Evolutionary conservation across 1,139 yeast genomes (phyloP).

Genomic region (Suhomyces wounanorum): DNA sequence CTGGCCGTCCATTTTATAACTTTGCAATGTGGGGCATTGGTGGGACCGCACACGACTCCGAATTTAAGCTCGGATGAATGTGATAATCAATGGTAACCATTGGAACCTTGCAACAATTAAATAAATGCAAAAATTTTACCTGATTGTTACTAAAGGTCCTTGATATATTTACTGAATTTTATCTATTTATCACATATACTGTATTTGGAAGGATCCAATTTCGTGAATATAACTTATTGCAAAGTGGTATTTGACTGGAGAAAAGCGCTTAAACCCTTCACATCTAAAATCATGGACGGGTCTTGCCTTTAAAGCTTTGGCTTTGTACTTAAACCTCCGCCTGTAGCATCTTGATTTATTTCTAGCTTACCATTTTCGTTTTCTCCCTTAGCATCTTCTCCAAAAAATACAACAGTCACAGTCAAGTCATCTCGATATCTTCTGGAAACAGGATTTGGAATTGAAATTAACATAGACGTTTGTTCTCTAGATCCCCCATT

Average conservation of each 20-base stretch:
- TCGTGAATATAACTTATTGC: neutral
- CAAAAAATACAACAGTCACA: slow-evolving; percentile 93
- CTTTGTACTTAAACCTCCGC: slow-evolving; percentile 53
- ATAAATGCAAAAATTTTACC: too few relatives aligned
- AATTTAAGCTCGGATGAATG: neutral
- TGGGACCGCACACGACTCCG: slow-evolving; percentile 1
- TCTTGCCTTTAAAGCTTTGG: slow-evolving; percentile 43
- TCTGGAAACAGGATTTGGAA: slow-evolving; percentile 92
- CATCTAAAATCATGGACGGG: neutral
- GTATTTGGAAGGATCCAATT: neutral
- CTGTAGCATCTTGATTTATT: slow-evolving; percentile 58
- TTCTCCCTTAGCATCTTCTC: slow-evolving; percentile 49
- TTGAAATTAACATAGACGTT: slow-evolving; percentile 82
- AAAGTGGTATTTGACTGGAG: neutral
- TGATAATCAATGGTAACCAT: neutral
- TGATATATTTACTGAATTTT: neutral
- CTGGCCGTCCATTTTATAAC: neutral
- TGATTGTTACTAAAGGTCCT: neutral
- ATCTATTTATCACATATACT: neutral
- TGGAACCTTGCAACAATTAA: neutral
- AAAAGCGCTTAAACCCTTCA: neutral
- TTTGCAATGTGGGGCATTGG: slow-evolving; percentile 6
- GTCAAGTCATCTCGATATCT: slow-evolving; percentile 94
- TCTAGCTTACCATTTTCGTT: slow-evolving; percentile 53
- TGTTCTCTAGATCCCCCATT: slow-evolving; percentile 86